A percentile compares a stretch with the other conserved stretches of the same genome.
Conservation (phyloP, 768 basidiomycete genomes). For the Russula sp. region DNA sequence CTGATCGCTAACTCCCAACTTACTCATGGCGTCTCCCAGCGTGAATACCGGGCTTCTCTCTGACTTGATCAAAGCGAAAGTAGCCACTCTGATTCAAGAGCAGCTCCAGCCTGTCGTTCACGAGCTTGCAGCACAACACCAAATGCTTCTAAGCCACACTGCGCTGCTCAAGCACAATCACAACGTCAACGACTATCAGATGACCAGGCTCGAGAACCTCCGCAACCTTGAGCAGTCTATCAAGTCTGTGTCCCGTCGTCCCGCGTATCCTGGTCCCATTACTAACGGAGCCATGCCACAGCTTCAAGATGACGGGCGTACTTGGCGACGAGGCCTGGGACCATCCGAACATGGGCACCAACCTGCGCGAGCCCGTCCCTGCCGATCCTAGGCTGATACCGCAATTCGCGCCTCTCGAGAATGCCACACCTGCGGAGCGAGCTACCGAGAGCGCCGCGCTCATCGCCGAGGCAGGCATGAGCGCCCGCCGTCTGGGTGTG, state of each 20-base stretch:
- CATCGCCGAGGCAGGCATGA: constrained; percentile 9
- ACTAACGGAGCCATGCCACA: not conserved
- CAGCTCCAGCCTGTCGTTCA: constrained; percentile 13
- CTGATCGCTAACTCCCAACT: not conserved
- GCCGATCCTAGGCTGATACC: constrained; percentile 10
- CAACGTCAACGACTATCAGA: constrained; percentile 17
- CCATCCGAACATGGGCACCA: constrained; percentile 14
- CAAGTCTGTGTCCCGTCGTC: constrained; percentile 2
- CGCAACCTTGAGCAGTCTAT: constrained; percentile 18
- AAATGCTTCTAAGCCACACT: constrained; percentile 1
- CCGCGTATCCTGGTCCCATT: not conserved
- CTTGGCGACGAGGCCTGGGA: constrained; percentile 10
- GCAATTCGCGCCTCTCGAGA: not conserved
- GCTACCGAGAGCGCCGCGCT: constrained; percentile 8
- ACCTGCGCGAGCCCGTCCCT: constrained; percentile 19
- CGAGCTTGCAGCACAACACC: constrained; percentile 10
- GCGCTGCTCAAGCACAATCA: constrained; percentile 11
- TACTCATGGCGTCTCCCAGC: not conserved
- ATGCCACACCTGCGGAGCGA: not conserved
- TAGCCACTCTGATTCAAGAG: constrained; percentile 12
- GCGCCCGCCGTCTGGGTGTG: constrained; percentile 8
- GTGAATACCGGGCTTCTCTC: not conserved
- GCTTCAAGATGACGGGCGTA: constrained; percentile 10
- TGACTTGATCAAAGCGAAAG: constrained; percentile 8
- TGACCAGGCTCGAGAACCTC: constrained; percentile 12